Base-by-base conservation (phyloP, 179 eudicot genomes). In the Carnegiea gigantea region DNA sequence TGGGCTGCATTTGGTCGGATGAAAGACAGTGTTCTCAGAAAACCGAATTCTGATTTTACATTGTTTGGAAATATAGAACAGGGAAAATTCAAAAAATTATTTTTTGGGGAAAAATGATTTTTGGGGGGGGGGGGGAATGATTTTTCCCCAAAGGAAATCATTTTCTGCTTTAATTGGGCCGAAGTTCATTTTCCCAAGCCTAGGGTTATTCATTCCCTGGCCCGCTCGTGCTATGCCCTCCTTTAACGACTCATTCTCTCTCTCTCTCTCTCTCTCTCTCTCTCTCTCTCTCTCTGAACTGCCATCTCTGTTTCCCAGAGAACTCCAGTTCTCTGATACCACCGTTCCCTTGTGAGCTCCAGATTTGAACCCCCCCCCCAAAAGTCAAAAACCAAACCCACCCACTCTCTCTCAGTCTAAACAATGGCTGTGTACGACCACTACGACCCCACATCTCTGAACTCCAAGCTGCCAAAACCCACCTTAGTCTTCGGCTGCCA, bases 401-500 rank as follows among this genome's bases (percentile, higher is more conserved):
- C 71, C n/a, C 11, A 21, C 28, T 64, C 1, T 62, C 68, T 17
- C 67, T 36, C 4, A 59, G 13, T 14, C 14, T 18, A 51, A 67
- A 71, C 17, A 38, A 91, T 92, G 97, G 81, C 97, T 30, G 60
- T 90, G 54, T 89, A 82, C 87, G 88, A 89, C 71, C 84, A 5
- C 44, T 7, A 5, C 44, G 3, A 33, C 44, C 44, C 87, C 24
- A 79, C 92, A 74, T 88, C 87, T 68, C 64, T 91, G 14, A 86
- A 93, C 36, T 70, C 88, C 4, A 86, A 92, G 88, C 90, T 95
- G 11, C 92, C 97, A 7, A 93, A 91, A 78, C 90, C 87, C 44
- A 93, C 98, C 3, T 91, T 96, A 46, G 90, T 95, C 48, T 92
- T 95, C 90, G 97, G 98, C 18, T 88, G 93, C 21, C 89, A 87